phyloP scores from a whole-genome alignment of 345 rosid genomes.

The Syzygium aromaticum region DNA sequence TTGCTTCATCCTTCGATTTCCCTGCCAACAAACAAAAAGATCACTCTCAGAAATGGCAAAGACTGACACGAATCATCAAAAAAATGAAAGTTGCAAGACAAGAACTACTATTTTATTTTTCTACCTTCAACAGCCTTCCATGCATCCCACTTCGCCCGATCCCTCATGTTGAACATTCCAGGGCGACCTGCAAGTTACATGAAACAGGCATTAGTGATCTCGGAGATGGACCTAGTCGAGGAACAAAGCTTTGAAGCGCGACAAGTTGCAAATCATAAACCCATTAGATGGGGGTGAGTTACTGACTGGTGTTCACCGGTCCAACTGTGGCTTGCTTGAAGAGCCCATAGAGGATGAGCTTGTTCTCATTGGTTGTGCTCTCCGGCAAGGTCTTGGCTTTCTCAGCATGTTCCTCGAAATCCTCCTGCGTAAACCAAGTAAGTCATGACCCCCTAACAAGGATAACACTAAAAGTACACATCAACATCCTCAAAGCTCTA shows the following conservation, averaged over 20 bases:
- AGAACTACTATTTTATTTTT: background rate
- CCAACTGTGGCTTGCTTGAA: constrained; percentile 81
- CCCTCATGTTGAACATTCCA: constrained; percentile 78
- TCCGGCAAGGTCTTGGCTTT: constrained; percentile 54
- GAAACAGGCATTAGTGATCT: background rate
- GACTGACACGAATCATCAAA: background rate
- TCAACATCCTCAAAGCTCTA: background rate
- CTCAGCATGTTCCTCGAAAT: constrained; percentile 32
- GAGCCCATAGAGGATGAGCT: constrained; percentile 75
- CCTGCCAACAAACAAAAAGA: constrained; percentile 2
- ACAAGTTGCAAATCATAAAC: background rate
- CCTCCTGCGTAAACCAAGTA: constrained; percentile 6
- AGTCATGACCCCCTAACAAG: background rate
- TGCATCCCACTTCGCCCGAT: constrained; percentile 94
- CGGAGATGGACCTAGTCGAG: background rate
- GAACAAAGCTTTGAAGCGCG: background rate
- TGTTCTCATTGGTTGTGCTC: constrained; percentile 49
- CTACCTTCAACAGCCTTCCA: constrained; percentile 96
- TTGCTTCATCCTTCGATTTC: constrained; percentile 14
- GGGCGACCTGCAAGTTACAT: constrained; percentile 52
- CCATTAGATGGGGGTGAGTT: background rate
- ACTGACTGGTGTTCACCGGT: constrained; percentile 64
- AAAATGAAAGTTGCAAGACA: background rate
- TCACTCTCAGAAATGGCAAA: background rate
- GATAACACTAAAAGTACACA: background rate